These are phyloP conservation scores for Nothophytophthora sp. DNA, from an alignment of 352 stramenopile genomes.

Conservation along the genomic window DNA sequence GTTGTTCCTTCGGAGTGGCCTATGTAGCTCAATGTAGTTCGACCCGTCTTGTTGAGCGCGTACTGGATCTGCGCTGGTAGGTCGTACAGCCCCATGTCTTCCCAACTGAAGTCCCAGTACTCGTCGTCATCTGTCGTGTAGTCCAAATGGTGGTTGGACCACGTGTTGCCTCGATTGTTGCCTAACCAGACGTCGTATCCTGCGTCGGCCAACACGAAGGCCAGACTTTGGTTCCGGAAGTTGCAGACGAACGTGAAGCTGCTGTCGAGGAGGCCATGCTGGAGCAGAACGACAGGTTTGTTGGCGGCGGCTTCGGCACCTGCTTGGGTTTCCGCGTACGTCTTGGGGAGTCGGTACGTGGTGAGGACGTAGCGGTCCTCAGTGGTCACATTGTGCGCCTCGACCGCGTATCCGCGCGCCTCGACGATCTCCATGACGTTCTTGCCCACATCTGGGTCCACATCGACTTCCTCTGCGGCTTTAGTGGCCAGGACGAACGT, in stretches of 20 bases:
- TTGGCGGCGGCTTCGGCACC: not conserved
- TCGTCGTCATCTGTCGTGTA: constrained; percentile 11
- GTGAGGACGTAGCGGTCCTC: constrained; percentile 38
- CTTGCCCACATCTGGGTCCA: not conserved
- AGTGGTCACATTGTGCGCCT: constrained; percentile 31
- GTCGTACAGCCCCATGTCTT: constrained; percentile 33
- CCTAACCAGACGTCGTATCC: constrained; percentile 45
- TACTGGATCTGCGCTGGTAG: constrained; percentile 36
- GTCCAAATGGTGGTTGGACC: constrained; percentile 31
- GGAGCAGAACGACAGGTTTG: constrained; percentile 35
- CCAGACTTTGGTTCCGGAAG: too few species aligned
- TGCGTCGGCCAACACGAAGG: too few species aligned
- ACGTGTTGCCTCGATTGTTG: constrained; percentile 42
- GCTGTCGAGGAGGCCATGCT: constrained; percentile 38
- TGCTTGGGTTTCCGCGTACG: constrained; percentile 24
- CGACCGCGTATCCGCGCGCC: constrained; percentile 29
- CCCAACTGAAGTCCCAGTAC: constrained; percentile 41
- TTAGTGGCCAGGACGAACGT: too few species aligned
- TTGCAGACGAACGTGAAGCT: too few species aligned
- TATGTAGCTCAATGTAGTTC: constrained; percentile 30
- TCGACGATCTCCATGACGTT: constrained; percentile 8
- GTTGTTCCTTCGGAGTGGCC: constrained; percentile 40
- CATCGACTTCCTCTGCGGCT: not conserved
- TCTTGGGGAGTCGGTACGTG: constrained; percentile 34
- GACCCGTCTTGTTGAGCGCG: constrained; percentile 15